Evolutionary conservation across 441 rosid genomes (phyloP).

Genomic region (Jatropha podagrica): DNA sequence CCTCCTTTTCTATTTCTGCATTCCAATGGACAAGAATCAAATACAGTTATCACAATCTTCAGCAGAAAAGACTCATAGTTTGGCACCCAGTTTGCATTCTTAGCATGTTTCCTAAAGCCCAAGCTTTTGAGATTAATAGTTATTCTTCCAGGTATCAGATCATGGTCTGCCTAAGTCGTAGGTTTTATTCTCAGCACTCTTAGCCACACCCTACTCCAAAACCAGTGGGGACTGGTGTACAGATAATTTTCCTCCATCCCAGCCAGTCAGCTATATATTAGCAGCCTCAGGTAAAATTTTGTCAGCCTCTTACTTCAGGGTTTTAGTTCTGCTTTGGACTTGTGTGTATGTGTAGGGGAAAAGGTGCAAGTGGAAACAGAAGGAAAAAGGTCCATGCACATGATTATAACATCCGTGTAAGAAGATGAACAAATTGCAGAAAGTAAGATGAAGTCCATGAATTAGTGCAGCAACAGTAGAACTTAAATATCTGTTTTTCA

Average conservation of each 20-base stretch:
- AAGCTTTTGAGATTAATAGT: not conserved
- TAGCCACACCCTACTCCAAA: not conserved
- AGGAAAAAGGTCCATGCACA: not conserved
- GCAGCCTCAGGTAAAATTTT: not conserved
- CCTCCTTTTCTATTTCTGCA: slow-evolving; percentile 88
- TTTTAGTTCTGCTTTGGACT: too few relatives aligned
- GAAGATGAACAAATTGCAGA: not conserved
- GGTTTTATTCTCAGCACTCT: not conserved
- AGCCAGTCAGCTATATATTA: not conserved
- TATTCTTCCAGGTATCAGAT: not conserved
- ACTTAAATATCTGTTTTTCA: slow-evolving; percentile 4
- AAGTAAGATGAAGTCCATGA: not conserved
- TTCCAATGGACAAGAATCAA: slow-evolving; percentile 20
- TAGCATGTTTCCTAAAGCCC: not conserved
- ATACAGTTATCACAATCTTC: not conserved
- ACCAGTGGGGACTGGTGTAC: not conserved
- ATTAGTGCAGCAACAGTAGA: slow-evolving; percentile 3
- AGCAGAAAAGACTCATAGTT: not conserved
- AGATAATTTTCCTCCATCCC: not conserved
- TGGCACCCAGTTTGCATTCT: not conserved
- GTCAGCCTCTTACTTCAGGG: not conserved
- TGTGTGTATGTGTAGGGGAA: not conserved
- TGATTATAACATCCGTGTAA: not conserved
- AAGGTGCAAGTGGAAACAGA: not conserved
- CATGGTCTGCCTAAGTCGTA: not conserved